A percentile compares a stretch with the other conserved stretches of the same genome.
These are phyloP conservation scores for Trametes coccinea DNA, from an alignment of 768 basidiomycete genomes.

Conservation along the genomic window DNA sequence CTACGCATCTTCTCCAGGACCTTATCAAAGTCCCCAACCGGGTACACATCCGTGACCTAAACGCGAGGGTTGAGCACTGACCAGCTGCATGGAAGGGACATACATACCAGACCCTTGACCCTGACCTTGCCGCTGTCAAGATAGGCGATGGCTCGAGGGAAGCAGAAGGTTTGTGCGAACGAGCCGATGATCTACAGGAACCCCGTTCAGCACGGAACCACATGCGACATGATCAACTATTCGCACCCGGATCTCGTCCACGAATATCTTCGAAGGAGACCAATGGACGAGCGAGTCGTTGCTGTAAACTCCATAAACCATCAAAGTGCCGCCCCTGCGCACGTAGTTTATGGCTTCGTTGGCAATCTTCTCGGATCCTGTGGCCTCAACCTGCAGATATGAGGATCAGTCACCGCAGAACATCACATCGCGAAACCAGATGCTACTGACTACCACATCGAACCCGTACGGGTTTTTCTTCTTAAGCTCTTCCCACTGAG, in stretches of 20 bases:
- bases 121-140: slow-evolving; percentile 84
- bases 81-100: not conserved
- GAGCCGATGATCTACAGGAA: slow-evolving; percentile 77
- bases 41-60: slow-evolving; percentile 58
- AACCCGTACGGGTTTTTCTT: slow-evolving; percentile 85
- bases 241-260: slow-evolving; percentile 63
- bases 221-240: not conserved
- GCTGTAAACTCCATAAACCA: slow-evolving; percentile 91
- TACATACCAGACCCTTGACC: slow-evolving; percentile 74
- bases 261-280: slow-evolving; percentile 82
- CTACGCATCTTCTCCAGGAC: slow-evolving; percentile 69
- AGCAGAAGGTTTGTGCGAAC: slow-evolving; percentile 86
- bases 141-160: slow-evolving; percentile 89
- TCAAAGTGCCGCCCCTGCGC: slow-evolving; percentile 77
- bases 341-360: slow-evolving; percentile 90
- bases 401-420: not conserved
- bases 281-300: slow-evolving; percentile 83
- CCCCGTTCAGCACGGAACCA: not conserved
- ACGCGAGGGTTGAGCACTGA: no score
- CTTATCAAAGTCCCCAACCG: slow-evolving; percentile 59
- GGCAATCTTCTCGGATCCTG: slow-evolving; percentile 84
- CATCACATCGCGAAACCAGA: not conserved
- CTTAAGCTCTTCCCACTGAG: slow-evolving; percentile 81
- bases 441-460: slow-evolving; percentile 64
- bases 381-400: slow-evolving; percentile 54